These are phyloP conservation scores for Darksidea phi DNA, from an alignment of 495 filamentous ascomycete genomes.

Conservation along the genomic window DNA sequence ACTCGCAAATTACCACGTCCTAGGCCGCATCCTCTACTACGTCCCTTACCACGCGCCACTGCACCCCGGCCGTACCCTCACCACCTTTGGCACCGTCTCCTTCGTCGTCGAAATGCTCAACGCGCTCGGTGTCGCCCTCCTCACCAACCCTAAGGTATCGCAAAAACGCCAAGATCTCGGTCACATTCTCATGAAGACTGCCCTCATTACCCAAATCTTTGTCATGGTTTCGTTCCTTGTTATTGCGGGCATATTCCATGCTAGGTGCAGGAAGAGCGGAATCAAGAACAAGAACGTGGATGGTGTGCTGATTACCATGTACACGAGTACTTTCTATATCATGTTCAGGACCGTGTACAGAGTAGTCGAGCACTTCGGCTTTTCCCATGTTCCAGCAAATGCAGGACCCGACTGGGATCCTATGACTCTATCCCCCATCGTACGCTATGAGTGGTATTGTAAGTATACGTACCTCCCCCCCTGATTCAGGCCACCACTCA, in stretches of 20 bases:
- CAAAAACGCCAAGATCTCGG: neutral
- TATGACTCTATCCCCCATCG: neutral
- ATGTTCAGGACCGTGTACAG: conserved; percentile 1
- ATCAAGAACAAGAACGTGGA: neutral
- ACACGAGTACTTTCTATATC: conserved; percentile 2
- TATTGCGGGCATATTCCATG: neutral
- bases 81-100: conserved; percentile 7
- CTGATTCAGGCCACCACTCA: no score
- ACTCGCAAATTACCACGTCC: conserved; percentile 17
- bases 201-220: neutral
- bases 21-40: conserved; percentile 13
- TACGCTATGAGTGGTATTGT: conserved; percentile 12
- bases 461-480: no score
- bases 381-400: neutral
- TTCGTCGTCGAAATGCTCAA: conserved; percentile 9
- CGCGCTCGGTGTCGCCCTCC: conserved; percentile 2
- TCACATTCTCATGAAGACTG: conserved; percentile 7
- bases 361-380: conserved; percentile 4
- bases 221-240: neutral
- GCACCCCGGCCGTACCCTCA: conserved; percentile 11
- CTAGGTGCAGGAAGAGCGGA: neutral
- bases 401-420: neutral
- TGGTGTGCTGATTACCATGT: conserved; percentile 1
- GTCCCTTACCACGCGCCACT: conserved; percentile 11
- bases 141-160: neutral